Base-by-base conservation (phyloP, 441 rosid genomes). In the Capsella rubella region DNA sequence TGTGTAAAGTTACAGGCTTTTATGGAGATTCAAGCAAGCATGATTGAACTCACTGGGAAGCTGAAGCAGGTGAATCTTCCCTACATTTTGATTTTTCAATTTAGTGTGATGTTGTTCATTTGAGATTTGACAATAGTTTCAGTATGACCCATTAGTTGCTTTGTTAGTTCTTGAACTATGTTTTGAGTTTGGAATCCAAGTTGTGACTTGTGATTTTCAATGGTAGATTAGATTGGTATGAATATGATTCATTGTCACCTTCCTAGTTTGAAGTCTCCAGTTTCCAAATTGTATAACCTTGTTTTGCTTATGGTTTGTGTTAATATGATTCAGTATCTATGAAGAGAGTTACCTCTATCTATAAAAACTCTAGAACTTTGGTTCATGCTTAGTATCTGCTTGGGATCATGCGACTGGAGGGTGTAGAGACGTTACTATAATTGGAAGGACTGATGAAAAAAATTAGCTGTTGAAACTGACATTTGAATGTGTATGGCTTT, bases 1-100 rank as follows among this genome's bases (percentile, higher is more conserved):
- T 53, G 18, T 13, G 51, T 28, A 18, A 31, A 27, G 43, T 61
- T 73, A 15, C 69, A 82, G 97, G 97, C 90, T n/a, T 92, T 90
- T 81, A 60, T 88, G 42, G 98, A 95, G 90, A 87, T 92, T 77
- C 97, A 92, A 78, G 85, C 90, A 68, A 96, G 90, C 80, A 86
- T 90, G 95, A 88, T 92, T 45, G 95, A 95, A 78, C 89, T 87
- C 50, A 87, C 95, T 4, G 86, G 87, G 21, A 92, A 95, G 82
- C 58, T 89, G 52, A 95, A 95, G 72, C 95, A 90, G 95, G 96
- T 60, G 0, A 12, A 11, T 9, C 43, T 18, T 16, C 43, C 16
- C 8, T 86, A n/a, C 29, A 50, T 32, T 12, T 56, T 43, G 11
- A 58, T 57, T 45, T 69, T 66, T 52, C 25, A 25, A 1, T 51